Evolutionary conservation across 495 filamentous ascomycete species (phyloP).

Genomic region (Aspergillus carlsbadensis): DNA sequence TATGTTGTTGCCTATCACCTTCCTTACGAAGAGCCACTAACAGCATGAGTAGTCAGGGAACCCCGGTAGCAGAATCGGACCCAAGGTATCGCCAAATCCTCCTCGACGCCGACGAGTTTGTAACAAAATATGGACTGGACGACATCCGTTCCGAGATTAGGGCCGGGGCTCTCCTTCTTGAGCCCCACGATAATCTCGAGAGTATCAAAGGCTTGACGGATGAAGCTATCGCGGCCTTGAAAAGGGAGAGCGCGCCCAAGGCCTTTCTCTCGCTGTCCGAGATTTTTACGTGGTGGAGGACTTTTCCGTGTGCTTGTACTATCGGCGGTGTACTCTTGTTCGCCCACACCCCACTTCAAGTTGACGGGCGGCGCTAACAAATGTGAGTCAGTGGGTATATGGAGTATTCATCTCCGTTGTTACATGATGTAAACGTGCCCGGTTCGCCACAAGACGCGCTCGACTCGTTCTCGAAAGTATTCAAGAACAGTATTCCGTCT

Average conservation of each 20-base stretch:
- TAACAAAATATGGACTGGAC: not conserved
- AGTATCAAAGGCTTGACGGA: not conserved
- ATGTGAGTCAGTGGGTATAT: no score
- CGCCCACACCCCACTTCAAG: not conserved
- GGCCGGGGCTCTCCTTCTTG: not conserved
- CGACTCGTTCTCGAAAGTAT: no score
- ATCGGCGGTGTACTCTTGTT: not conserved
- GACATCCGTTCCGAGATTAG: not conserved
- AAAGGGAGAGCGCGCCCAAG: not conserved
- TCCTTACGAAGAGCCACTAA: no score
- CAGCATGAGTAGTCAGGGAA: no score
- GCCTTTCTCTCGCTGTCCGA: not conserved
- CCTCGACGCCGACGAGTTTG: not conserved
- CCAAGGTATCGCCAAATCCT: not conserved
- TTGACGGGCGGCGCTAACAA: not conserved
- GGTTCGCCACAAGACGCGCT: no score
- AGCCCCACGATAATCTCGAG: not conserved
- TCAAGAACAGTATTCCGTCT: no score
- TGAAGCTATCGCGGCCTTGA: not conserved
- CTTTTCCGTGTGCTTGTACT: not conserved
- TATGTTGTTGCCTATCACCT: no score
- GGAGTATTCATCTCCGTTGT: no score
- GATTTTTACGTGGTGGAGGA: not conserved
- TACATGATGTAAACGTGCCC: no score
- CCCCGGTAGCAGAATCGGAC: no score